Conservation (phyloP, 345 rosid species). For the Kandelia obovata region DNA sequence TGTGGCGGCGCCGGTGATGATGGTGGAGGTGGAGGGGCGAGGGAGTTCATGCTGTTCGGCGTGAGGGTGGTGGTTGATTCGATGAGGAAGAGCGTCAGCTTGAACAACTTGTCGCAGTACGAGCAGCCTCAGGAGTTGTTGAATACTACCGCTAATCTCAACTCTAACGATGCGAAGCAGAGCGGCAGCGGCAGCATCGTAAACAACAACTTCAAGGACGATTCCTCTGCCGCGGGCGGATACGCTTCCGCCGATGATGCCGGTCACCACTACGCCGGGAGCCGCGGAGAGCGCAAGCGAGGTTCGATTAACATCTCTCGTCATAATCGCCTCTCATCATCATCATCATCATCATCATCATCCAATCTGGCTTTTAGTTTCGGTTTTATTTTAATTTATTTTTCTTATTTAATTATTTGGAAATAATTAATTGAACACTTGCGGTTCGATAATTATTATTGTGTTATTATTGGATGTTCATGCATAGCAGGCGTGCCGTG, state of each 20-base stretch:
- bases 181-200: constrained; percentile 5
- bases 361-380: no score
- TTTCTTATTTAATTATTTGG: no score
- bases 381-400: no score
- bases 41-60: constrained; percentile 86
- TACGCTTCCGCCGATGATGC: constrained; percentile 83
- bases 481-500: constrained; percentile 67
- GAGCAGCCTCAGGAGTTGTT: constrained; percentile 40
- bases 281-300: constrained; percentile 75
- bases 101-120: constrained; percentile 78
- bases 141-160: background rate
- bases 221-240: constrained; percentile 26
- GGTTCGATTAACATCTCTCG: constrained; percentile 37
- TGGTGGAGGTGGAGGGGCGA: constrained; percentile 21
- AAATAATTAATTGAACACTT: no score
- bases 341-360: no score
- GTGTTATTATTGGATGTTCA: no score
- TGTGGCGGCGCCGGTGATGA: constrained; percentile 22
- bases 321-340: background rate
- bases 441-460: no score
- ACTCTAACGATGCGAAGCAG: background rate
- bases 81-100: constrained; percentile 86
- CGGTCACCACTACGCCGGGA: constrained; percentile 43
- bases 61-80: constrained; percentile 88
- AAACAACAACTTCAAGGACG: constrained; percentile 9